Conservation (phyloP, 768 basidiomycete genomes). For the Trametes gibbosa region DNA sequence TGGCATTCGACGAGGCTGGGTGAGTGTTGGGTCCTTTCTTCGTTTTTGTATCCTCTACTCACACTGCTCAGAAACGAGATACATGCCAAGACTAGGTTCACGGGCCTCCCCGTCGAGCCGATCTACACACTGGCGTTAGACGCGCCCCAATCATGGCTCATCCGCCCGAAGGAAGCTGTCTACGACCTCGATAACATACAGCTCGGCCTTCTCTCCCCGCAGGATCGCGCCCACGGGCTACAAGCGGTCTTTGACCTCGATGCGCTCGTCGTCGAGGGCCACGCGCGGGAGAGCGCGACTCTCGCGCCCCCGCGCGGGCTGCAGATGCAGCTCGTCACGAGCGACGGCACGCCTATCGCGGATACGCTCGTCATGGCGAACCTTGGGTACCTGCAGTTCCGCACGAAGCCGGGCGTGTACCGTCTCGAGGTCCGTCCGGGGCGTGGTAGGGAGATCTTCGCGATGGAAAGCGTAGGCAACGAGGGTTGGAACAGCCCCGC, state of each 20-base stretch:
- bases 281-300: constrained; percentile 72
- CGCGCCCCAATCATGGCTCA: constrained; percentile 88
- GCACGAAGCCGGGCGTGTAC: constrained; percentile 87
- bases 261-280: constrained; percentile 90
- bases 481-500: constrained; percentile 83
- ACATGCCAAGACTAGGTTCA: constrained; percentile 59
- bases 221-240: constrained; percentile 52
- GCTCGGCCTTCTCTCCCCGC: constrained; percentile 58
- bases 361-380: constrained; percentile 95
- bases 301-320: constrained; percentile 82
- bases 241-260: constrained; percentile 86
- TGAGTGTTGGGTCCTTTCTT: constrained; percentile 33
- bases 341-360: constrained; percentile 48
- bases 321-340: constrained; percentile 75
- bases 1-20: constrained; percentile 71
- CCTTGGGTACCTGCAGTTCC: constrained; percentile 95
- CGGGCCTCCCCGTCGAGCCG: constrained; percentile 74
- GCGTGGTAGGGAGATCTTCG: constrained; percentile 74
- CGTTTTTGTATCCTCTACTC: not conserved
- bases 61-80: constrained; percentile 49
- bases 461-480: constrained; percentile 82
- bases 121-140: constrained; percentile 96
- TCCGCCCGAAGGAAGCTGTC: constrained; percentile 80
- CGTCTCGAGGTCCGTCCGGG: constrained; percentile 80
- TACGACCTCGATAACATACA: constrained; percentile 98